Base-by-base conservation (phyloP, 1,284 basidiomycete genomes). In the Ganoderma boninense region DNA sequence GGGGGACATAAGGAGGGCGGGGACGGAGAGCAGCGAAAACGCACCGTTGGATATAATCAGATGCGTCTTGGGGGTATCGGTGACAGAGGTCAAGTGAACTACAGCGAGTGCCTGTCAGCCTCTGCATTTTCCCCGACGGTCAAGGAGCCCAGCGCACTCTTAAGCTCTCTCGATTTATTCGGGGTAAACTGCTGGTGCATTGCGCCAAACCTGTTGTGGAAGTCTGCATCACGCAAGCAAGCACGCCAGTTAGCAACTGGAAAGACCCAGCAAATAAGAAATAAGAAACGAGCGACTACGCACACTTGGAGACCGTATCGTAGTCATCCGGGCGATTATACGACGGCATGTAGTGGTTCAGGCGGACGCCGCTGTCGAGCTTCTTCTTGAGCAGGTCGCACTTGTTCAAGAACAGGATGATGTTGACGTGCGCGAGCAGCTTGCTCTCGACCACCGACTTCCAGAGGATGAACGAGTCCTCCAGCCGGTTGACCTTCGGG, bases 61-160 rank as follows among this genome's bases (percentile, higher is more conserved):
- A 49, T 80, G 77, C 54, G 84, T 86, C 62, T 76, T 76, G 42
- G 77, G 78, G 40, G 82, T 84, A 74, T 95, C 92, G 18, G 90
- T 94, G 62, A 95, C 92, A 66, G 91, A 87, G n/a, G 93, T 95
- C 72, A 92, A 84, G 79, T 94, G 93, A 68, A 92, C 92, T 93
- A 70, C 69, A 43, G 75, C 70, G 73, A 57, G 11, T 1, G 43
- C 18, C 69, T 20, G 14, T 46, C 46, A 69, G 26, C 62, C 13
- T 43, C 10, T 16, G 8, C 49, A 29, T 13, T 42, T 1, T 32
- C 26, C 23, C 23, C 52, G 40, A 35, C 52, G 38, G 18, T 2
- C 62, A 57, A 70, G 49, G 2, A 42, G 20, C n/a, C 29, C 44
- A 20, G 82, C 89, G 68, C 75, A 93, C 93, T 87, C 77, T 89